Conservation (phyloP, 2,329 filamentous ascomycete species). For the Hypoxylon rubiginosum region DNA sequence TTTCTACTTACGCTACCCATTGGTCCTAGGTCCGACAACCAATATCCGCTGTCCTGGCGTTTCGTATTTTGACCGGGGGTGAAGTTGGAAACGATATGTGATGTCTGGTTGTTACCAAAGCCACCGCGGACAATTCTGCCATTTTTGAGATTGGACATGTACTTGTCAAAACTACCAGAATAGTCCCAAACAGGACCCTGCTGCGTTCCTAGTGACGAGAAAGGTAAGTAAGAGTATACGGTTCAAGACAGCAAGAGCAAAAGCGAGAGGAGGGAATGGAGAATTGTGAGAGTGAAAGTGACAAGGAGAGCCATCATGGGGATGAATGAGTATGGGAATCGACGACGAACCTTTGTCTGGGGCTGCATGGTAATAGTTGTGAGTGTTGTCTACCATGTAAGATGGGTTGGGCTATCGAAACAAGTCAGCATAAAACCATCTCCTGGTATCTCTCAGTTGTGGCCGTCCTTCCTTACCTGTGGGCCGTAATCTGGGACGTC, state of each 20-base stretch:
- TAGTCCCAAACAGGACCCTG: conserved; percentile 39
- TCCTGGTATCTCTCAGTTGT: neutral
- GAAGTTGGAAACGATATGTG: neutral
- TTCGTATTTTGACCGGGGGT: neutral
- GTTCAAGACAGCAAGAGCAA: neutral
- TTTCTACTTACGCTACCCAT: neutral
- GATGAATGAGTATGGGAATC: neutral
- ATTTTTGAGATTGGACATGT: conserved; percentile 23
- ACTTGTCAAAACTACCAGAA: conserved; percentile 33
- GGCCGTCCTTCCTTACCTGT: neutral
- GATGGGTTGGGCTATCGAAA: conserved; percentile 22
- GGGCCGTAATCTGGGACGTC: neutral
- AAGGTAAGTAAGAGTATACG: neutral
- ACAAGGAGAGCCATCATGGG: neutral
- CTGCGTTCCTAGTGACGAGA: conserved; percentile 5
- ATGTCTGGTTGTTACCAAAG: conserved; percentile 2
- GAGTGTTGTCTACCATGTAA: conserved; percentile 43
- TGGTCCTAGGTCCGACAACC: neutral
- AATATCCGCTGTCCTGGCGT: neutral
- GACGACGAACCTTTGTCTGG: conserved; percentile 36
- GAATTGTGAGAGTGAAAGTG: too few relatives aligned
- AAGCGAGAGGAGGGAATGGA: neutral
- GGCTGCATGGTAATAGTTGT: conserved; percentile 40
- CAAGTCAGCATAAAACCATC: neutral
- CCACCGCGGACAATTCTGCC: conserved; percentile 33